Base-by-base conservation (phyloP, 2,329 filamentous ascomycete genomes). In the Fusarium equiseti region DNA sequence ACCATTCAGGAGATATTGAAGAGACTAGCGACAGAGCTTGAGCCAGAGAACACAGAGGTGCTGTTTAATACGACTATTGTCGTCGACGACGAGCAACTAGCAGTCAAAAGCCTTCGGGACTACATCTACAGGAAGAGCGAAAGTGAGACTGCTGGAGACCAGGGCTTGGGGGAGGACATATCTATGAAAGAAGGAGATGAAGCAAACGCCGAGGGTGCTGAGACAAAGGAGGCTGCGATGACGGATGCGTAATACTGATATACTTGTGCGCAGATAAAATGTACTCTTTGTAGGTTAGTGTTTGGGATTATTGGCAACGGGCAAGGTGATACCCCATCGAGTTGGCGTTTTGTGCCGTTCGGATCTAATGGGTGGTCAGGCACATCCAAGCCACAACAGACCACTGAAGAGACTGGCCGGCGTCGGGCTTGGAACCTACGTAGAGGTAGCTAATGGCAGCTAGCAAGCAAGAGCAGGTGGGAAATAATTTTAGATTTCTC, bases 31-130 rank as follows among this genome's bases (percentile, higher is more conserved):
- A 48, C 68, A 10, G 75, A 76, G 27, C 52, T 77, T 8, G 76
- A 80, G n/a, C 73, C 73, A 13, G 61, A 59, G 18, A 77, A 74
- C 27, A 46, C 66, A 8, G 69, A 69, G 6, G 75, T 76, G 29
- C 55, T 77, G 3, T 81, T 80, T 46, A 64, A 77, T 65, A 74
- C 59, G 2, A 56, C 61, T 26, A 51, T 82, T 31, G 32, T 68
- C 55, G 74, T 78, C 32, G 77, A 76, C 4, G 75, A 76, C n/a
- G 49, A 73, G 9, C 72, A 73, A 20, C 53, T 70, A 24, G 75
- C 75, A 26, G 66, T 69, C 24, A 70, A 73, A 15, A 46, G 56
- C 8, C 54, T 82, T 6, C 59, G 63, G 5, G 70, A 71, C 9
- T 79, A 73, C 56, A 73, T 81, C 20, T 82, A 77, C 31, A 65